Percentiles rank a stretch among this genome's conserved stretches.
Evolutionary conservation across 805 yeast species (phyloP).

Genomic region (Candida lessepsii): DNA sequence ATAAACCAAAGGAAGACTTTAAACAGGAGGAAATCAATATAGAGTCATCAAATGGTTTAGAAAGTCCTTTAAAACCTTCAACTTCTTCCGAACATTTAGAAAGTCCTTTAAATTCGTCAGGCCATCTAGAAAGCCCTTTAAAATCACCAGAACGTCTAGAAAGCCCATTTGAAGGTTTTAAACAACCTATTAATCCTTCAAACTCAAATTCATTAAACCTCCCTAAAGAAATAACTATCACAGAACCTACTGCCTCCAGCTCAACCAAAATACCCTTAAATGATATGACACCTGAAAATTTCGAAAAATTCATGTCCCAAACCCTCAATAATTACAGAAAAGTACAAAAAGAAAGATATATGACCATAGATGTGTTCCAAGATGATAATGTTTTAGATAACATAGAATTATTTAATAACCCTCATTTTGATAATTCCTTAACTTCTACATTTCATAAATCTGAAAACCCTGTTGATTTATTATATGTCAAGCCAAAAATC

Average conservation of each 20-base stretch:
- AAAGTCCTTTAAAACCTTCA: background rate
- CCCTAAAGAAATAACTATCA: background rate
- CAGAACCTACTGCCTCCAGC: background rate
- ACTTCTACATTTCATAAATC: constrained; percentile 16
- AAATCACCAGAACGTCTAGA: background rate
- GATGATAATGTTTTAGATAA: constrained; percentile 5
- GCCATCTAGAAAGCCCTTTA: background rate
- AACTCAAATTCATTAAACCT: background rate
- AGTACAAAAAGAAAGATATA: constrained; percentile 19
- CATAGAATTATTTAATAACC: constrained; percentile 9
- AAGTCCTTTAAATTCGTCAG: background rate
- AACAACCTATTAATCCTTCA: background rate
- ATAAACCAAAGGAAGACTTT: background rate
- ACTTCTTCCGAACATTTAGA: too few species aligned
- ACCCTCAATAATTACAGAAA: constrained; percentile 34
- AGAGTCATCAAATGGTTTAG: background rate
- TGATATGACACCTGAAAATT: constrained; percentile 23
- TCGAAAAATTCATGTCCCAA: constrained; percentile 33
- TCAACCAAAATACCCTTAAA: too few species aligned
- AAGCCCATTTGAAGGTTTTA: background rate
- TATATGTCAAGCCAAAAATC: constrained; percentile 12
- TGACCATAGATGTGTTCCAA: constrained; percentile 12
- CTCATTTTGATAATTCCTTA: constrained; percentile 14
- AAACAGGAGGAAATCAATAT: too few species aligned
- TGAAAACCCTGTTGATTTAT: constrained; percentile 18